These are phyloP conservation scores for Saraca asoca DNA, from an alignment of 331 rosid genomes.

Conservation along the genomic window DNA sequence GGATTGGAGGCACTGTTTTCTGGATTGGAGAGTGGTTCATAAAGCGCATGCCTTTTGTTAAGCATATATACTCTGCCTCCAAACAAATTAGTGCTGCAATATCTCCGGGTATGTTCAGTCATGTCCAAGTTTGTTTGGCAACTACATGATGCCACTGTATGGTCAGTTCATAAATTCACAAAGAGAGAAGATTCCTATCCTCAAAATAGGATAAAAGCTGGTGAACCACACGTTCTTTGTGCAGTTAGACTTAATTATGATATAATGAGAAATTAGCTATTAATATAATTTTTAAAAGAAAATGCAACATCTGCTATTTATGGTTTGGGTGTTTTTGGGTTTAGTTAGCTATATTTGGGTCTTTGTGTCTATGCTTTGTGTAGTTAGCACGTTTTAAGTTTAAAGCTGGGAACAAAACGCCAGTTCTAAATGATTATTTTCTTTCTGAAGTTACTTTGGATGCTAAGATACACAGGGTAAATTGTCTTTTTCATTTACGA, in stretches of 20 bases:
- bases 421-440: slow-evolving; percentile 12
- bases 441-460: not conserved
- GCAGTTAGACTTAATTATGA: not conserved
- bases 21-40: slow-evolving; percentile 91
- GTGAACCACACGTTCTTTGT: not conserved
- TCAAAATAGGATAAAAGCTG: not conserved
- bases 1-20: slow-evolving; percentile 91
- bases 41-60: slow-evolving; percentile 89
- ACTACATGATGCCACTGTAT: slow-evolving; percentile 20
- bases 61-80: slow-evolving; percentile 89
- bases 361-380: not conserved
- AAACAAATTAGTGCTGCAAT: slow-evolving; percentile 92
- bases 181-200: not conserved
- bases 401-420: not conserved
- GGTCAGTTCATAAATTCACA: slow-evolving; percentile 12
- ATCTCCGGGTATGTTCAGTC: slow-evolving; percentile 68
- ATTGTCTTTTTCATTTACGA: not conserved
- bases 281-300: not conserved
- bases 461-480: not conserved
- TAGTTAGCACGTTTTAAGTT: too few species aligned
- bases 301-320: not conserved
- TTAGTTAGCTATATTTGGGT: not conserved
- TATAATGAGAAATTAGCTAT: not conserved
- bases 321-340: not conserved
- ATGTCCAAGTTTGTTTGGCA: slow-evolving; percentile 14